Percentiles rank a stretch among this genome's conserved stretches.
phyloP scores from a whole-genome alignment of 352 stramenopile species.

The Plasmopara halstedii region DNA sequence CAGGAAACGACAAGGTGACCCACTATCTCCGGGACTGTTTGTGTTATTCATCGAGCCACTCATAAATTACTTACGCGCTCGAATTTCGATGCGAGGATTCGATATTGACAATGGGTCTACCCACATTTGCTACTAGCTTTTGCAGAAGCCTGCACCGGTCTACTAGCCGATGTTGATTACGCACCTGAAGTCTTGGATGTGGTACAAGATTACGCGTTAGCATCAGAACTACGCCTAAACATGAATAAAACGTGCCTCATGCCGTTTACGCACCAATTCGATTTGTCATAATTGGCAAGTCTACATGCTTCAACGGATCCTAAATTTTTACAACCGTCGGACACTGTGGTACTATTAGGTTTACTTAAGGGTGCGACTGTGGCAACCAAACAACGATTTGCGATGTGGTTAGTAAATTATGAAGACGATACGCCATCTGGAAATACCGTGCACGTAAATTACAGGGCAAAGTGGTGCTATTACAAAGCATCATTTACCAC shows the following conservation, averaged over 20 bases:
- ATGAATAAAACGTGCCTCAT: conserved; percentile 7
- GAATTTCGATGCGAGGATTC: background rate
- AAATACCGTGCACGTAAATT: no score
- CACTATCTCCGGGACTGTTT: conserved; percentile 12
- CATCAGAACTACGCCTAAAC: conserved; percentile 4
- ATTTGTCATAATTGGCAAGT: background rate
- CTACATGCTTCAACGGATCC: no score
- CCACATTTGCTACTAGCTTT: background rate
- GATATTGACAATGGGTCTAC: background rate
- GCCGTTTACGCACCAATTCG: conserved; percentile 1
- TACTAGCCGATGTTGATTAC: conserved; percentile 1
- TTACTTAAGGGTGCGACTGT: no score
- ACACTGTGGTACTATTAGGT: no score
- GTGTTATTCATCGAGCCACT: conserved; percentile 11
- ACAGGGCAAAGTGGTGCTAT: no score
- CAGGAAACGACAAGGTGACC: conserved; percentile 12
- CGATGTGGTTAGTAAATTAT: no score
- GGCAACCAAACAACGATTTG: no score
- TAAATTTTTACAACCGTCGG: no score
- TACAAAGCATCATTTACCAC: no score
- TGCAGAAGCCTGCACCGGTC: conserved; percentile 8
- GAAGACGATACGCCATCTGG: no score
- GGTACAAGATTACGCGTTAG: background rate
- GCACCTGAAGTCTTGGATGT: background rate
- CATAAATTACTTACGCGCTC: conserved; percentile 1